Conservation (phyloP, 75 land plant species). For the Pinus tabuliformis region DNA sequence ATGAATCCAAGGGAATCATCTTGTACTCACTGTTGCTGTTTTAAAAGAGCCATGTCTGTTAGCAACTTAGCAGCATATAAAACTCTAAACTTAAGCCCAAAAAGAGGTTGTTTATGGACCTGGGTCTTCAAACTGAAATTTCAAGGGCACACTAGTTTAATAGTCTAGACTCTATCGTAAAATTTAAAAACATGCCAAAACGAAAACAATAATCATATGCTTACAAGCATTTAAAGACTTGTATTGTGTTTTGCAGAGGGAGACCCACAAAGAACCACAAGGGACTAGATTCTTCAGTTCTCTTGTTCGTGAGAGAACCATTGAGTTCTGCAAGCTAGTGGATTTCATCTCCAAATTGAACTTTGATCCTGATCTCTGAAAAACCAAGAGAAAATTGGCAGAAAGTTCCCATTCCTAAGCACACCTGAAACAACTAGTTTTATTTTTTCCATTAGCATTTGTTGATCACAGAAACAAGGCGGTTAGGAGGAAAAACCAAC, state of each 20-base stretch:
- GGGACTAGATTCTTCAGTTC: background rate
- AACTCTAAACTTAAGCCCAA: background rate
- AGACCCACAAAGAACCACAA: background rate
- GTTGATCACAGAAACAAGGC: background rate
- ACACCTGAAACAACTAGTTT: background rate
- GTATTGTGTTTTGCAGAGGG: background rate
- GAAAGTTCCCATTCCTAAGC: background rate
- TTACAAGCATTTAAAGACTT: background rate
- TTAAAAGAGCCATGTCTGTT: no score
- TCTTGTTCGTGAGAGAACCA: background rate
- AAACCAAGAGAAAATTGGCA: no score
- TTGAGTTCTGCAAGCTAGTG: background rate
- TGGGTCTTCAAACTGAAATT: background rate
- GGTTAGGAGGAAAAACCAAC: no score
- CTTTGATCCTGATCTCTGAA: background rate
- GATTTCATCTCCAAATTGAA: background rate
- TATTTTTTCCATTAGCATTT: background rate
- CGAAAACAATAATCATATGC: background rate
- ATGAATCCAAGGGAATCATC: no score
- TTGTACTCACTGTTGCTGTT: no score
- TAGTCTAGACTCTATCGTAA: background rate
- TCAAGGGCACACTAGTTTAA: background rate
- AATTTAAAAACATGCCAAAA: background rate
- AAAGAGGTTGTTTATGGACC: background rate
- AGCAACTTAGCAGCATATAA: no score